Percentiles rank a stretch among this genome's conserved stretches.
phyloP scores from a whole-genome alignment of 1,284 basidiomycete species.

The Phlebopus sp. region DNA sequence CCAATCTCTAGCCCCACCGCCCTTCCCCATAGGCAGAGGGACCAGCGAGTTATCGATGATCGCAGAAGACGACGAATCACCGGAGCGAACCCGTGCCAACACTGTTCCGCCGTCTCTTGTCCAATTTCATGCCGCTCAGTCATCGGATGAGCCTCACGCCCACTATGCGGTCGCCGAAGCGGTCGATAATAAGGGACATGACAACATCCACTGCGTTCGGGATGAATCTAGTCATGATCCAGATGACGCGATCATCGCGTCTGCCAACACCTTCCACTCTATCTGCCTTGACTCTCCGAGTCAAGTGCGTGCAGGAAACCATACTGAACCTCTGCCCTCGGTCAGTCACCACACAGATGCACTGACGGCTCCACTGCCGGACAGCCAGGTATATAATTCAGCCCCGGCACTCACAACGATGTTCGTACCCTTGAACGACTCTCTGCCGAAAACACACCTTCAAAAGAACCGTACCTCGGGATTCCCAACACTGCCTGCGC shows the following conservation, averaged over 20 bases:
- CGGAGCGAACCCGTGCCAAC: conserved; percentile 37
- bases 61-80: conserved; percentile 64
- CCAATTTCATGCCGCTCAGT: too few relatives aligned
- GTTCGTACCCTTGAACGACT: conserved; percentile 32
- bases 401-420: conserved; percentile 13
- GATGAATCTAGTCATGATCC: conserved; percentile 1
- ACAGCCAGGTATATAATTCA: conserved; percentile 17
- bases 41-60: conserved; percentile 63
- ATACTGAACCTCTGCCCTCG: conserved; percentile 23
- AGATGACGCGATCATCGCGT: conserved; percentile 16
- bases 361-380: conserved; percentile 33
- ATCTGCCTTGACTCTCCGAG: conserved; percentile 36
- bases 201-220: neutral
- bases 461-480: conserved; percentile 37
- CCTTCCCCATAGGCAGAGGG: conserved; percentile 9
- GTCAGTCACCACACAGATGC: conserved; percentile 15
- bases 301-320: conserved; percentile 6
- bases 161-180: neutral
- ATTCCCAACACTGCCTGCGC: conserved; percentile 61
- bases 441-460: conserved; percentile 21
- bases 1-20: conserved; percentile 4
- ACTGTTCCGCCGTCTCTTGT: conserved; percentile 12
- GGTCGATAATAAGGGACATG: neutral
- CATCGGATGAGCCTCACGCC: neutral
- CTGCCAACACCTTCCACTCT: conserved; percentile 37